Evolutionary conservation across 139 green algal genomes (phyloP).

Genomic region (Haematococcus lacustris): DNA sequence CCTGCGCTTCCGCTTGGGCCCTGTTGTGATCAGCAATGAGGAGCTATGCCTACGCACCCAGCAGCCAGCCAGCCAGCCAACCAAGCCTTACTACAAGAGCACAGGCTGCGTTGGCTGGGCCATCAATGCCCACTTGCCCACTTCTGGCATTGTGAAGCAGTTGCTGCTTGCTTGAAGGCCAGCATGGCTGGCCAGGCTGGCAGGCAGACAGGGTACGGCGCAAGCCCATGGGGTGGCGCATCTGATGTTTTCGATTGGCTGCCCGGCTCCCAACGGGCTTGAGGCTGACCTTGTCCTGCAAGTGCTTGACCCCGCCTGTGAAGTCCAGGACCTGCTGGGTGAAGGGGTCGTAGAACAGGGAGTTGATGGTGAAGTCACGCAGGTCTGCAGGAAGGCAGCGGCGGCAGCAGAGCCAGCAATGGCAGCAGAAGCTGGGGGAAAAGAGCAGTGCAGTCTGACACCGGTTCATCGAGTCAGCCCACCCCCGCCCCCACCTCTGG

Average conservation of each 20-base stretch:
- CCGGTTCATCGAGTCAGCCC: too few species aligned
- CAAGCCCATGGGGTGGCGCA: not conserved
- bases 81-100: too few species aligned
- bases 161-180: not conserved
- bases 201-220: not conserved
- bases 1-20: too few species aligned
- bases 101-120: not conserved
- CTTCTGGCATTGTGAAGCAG: not conserved
- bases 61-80: too few species aligned
- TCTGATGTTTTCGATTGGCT: too few species aligned
- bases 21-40: too few species aligned
- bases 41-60: too few species aligned
- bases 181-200: too few species aligned
- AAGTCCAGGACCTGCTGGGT: conserved; percentile 35
- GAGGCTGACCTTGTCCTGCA: conserved; percentile 2
- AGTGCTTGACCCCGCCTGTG: conserved; percentile 29
- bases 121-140: not conserved
- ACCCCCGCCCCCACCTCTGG: too few species aligned
- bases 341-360: conserved; percentile 37
- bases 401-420: not conserved
- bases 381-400: conserved; percentile 9
- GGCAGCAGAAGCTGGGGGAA: too few species aligned
- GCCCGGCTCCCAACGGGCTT: too few species aligned
- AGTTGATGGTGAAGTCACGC: conserved; percentile 51
- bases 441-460: too few species aligned